Percentiles rank a stretch among this genome's conserved stretches.
Conservation (phyloP, 106 monocot genomes). For the Phalaenopsis equestris region DNA sequence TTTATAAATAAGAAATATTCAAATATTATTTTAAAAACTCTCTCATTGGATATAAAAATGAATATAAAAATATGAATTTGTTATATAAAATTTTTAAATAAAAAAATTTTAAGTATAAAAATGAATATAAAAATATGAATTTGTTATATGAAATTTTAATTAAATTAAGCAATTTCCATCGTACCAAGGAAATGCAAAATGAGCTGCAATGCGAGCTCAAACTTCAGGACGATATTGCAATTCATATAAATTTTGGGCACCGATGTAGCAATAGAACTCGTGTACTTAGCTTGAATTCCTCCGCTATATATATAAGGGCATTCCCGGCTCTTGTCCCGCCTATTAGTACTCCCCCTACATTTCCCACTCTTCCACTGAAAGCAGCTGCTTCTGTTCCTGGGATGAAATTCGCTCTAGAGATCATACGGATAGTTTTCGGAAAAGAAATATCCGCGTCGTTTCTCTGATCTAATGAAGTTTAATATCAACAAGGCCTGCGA, state of each 20-base stretch:
- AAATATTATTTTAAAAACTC: too few relatives aligned
- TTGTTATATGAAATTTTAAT: too few relatives aligned
- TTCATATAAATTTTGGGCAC: not conserved
- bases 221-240: too few relatives aligned
- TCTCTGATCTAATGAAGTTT: slow-evolving; percentile 45
- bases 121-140: too few relatives aligned
- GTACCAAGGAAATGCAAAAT: too few relatives aligned
- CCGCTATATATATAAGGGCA: not conserved
- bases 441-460: not conserved
- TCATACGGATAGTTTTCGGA: not conserved
- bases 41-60: too few relatives aligned
- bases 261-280: not conserved
- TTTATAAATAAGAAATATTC: too few relatives aligned
- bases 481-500: slow-evolving; percentile 98
- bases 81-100: too few relatives aligned
- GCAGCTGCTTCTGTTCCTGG: not conserved
- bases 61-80: too few relatives aligned
- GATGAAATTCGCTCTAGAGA: not conserved
- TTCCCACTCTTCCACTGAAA: not conserved
- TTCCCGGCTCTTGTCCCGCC: not conserved
- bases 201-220: too few relatives aligned
- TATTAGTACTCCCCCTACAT: not conserved
- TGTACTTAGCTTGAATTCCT: not conserved
- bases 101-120: too few relatives aligned
- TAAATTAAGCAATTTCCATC: too few relatives aligned